Percentiles rank a stretch among this genome's conserved stretches.
Conservation (phyloP, 306 rosid species). For the Cucumis sativus region Cucumber_9930_V3 NC_026655.2:1604501-1605000, state of each 20-base stretch:
- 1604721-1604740: constrained; percentile 32
- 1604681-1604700: too few relatives aligned
- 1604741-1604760: constrained; percentile 46
- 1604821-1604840: constrained; percentile 68
- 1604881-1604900: constrained; percentile 64
- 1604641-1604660: too few relatives aligned
- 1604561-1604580: too few relatives aligned
- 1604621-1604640: too few relatives aligned
- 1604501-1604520: too few relatives aligned
- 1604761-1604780: constrained; percentile 79
- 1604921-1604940: constrained; percentile 72
- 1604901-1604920: constrained; percentile 82
- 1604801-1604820: constrained; percentile 51
- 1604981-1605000: constrained; percentile 76
- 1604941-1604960: constrained; percentile 70
- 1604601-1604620: too few relatives aligned
- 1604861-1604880: constrained; percentile 71
- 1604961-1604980: constrained; percentile 78
- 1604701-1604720: too few relatives aligned
- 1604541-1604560: too few relatives aligned
- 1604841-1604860: constrained; percentile 59
- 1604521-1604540: too few relatives aligned
- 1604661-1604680: too few relatives aligned
- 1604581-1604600: too few relatives aligned
- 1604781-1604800: constrained; percentile 74